A percentile compares a stretch with the other conserved stretches of the same genome.
These are phyloP conservation scores for Mantamonas sphyraenae DNA, from an alignment of 78 protist genomes.

Conservation along the genomic window DNA sequence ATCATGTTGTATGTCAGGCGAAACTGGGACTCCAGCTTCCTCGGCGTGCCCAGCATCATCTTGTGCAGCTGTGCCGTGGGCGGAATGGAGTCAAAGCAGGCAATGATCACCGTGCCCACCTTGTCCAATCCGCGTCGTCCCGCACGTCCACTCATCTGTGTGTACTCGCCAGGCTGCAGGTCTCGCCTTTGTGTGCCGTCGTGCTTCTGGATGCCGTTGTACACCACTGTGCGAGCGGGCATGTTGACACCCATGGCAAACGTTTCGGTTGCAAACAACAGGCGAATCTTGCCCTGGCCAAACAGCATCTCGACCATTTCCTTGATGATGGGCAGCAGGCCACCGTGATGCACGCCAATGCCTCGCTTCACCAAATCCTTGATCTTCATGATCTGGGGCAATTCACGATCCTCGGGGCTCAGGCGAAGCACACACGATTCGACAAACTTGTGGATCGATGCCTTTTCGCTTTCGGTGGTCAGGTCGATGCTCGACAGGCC, in stretches of 20 bases:
- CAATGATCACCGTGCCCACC: conserved; percentile 78
- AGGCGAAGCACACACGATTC: conserved; percentile 44
- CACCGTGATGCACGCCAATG: conserved; percentile 94
- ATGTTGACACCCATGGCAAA: conserved; percentile 99
- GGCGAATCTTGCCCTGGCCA: conserved; percentile 71
- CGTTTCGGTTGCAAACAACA: conserved; percentile 97
- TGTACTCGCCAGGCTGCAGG: conserved; percentile 77
- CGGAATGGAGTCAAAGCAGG: conserved; percentile 19
- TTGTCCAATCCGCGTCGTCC: conserved; percentile 93
- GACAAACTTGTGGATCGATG: conserved; percentile 39
- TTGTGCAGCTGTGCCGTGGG: conserved; percentile 18
- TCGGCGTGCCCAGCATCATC: conserved; percentile 60
- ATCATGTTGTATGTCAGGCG: conserved; percentile 87
- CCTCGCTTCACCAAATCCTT: conserved; percentile 64
- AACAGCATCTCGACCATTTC: conserved; percentile 92
- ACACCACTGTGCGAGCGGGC: conserved; percentile 95
- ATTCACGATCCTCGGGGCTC: conserved; percentile 28
- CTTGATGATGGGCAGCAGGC: conserved; percentile 90
- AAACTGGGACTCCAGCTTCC: conserved; percentile 58
- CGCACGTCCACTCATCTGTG: conserved; percentile 96
- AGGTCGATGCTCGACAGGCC: conserved; percentile 40
- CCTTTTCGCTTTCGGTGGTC: conserved; percentile 63
- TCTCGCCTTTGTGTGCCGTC: conserved; percentile 75
- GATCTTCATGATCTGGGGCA: conserved; percentile 67
- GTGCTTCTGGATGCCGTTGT: conserved; percentile 59